A percentile compares a stretch with the other conserved stretches of the same genome.
Evolutionary conservation across 306 rosid species (phyloP).

Genomic region (Rosa persica): DNA sequence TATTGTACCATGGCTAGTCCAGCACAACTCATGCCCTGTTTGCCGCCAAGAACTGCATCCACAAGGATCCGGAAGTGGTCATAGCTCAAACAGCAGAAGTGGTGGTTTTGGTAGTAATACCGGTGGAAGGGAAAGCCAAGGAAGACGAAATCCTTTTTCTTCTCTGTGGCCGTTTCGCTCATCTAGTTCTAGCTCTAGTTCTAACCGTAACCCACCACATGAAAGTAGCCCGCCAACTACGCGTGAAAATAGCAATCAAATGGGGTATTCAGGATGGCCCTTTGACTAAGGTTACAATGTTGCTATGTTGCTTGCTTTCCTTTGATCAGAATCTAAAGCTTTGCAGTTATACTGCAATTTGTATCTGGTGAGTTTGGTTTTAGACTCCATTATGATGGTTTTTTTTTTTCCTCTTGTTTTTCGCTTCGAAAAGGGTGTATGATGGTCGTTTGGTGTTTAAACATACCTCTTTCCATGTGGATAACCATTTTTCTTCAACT

Average conservation of each 20-base stretch:
- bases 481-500: conserved; percentile 6
- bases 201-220: conserved; percentile 34
- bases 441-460: conserved; percentile 13
- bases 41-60: conserved; percentile 74
- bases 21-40: conserved; percentile 77
- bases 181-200: conserved; percentile 49
- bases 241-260: conserved; percentile 38
- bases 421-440: neutral
- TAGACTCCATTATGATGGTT: conserved; percentile 16
- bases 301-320: conserved; percentile 1
- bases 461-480: conserved; percentile 20
- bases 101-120: conserved; percentile 25
- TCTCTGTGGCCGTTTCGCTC: conserved; percentile 71
- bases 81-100: conserved; percentile 31
- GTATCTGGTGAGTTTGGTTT: conserved; percentile 17
- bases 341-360: conserved; percentile 17
- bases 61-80: conserved; percentile 36
- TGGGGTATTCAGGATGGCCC: conserved; percentile 62
- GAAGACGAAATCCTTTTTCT: conserved; percentile 53
- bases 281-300: conserved; percentile 35
- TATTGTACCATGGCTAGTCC: conserved; percentile 72
- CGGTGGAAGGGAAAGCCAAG: conserved; percentile 44
- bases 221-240: conserved; percentile 47
- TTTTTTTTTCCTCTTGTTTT: neutral
- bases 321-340: conserved; percentile 13